These are phyloP conservation scores for Heteromeles arbutifolia DNA, from an alignment of 306 rosid genomes.

Conservation along the genomic window DNA sequence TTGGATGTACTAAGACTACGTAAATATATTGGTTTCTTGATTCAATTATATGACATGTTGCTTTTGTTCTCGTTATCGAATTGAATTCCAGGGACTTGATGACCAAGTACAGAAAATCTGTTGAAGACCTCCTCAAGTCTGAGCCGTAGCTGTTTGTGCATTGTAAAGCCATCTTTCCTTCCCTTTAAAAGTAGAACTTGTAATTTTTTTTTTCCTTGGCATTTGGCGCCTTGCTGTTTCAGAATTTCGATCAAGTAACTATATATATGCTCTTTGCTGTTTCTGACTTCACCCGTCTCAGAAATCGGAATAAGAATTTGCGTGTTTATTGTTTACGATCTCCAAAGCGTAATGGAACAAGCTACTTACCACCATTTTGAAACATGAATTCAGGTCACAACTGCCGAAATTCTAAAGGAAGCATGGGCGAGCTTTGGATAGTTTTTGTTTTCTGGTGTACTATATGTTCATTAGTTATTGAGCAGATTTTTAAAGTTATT, in stretches of 20 bases:
- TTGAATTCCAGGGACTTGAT: constrained; percentile 53
- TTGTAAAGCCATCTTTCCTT: background rate
- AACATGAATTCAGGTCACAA: background rate
- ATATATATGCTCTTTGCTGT: background rate
- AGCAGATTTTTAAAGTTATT: background rate
- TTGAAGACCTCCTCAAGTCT: constrained; percentile 64
- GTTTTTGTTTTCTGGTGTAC: background rate
- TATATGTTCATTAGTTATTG: too few species aligned
- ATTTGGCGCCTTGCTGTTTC: background rate
- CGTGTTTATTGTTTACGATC: background rate
- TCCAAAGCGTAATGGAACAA: background rate
- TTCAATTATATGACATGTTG: background rate
- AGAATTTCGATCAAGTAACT: background rate
- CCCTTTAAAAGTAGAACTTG: background rate
- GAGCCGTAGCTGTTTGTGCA: constrained; percentile 34
- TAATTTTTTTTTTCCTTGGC: background rate
- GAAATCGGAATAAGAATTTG: background rate
- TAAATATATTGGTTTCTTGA: constrained; percentile 13
- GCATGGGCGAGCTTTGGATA: background rate
- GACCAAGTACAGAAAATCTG: constrained; percentile 57
- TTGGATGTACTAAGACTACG: background rate
- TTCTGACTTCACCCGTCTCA: background rate
- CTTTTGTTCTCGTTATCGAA: background rate
- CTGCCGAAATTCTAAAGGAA: background rate
- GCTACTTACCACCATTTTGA: background rate